Evolutionary conservation across 495 filamentous ascomycete genomes (phyloP).

Genomic region (Rhizodiscina lignyota): DNA sequence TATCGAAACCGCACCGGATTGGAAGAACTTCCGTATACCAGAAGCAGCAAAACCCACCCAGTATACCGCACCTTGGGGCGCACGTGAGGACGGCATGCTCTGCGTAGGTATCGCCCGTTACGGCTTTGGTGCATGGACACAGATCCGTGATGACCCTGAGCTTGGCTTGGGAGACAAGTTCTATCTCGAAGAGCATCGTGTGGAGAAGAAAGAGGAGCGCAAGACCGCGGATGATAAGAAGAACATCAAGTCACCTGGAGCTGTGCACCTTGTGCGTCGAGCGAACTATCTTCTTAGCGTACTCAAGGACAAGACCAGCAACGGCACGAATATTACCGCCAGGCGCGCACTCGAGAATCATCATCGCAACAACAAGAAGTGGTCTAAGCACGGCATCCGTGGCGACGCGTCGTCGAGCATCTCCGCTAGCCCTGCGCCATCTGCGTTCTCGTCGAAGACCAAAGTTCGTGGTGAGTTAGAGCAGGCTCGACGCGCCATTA

Average conservation of each 20-base stretch:
- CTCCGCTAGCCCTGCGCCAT: constrained; percentile 38
- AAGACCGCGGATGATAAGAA: constrained; percentile 52
- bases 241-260: constrained; percentile 77
- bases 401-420: constrained; percentile 24
- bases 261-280: constrained; percentile 87
- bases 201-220: constrained; percentile 88
- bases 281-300: constrained; percentile 90
- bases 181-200: constrained; percentile 94
- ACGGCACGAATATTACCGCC: constrained; percentile 45
- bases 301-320: constrained; percentile 59
- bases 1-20: constrained; percentile 43
- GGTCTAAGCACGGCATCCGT: constrained; percentile 56
- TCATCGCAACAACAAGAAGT: constrained; percentile 46
- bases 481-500: too few relatives aligned
- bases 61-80: constrained; percentile 75
- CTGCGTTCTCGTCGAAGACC: too few relatives aligned
- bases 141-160: constrained; percentile 83
- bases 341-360: constrained; percentile 76
- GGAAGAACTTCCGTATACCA: constrained; percentile 64
- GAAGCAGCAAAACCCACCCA: constrained; percentile 78
- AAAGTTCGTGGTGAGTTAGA: too few relatives aligned
- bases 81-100: constrained; percentile 92
- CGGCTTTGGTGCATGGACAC: constrained; percentile 84
- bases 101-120: constrained; percentile 82
- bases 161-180: constrained; percentile 81